Evolutionary conservation across 2,329 filamentous ascomycete genomes (phyloP).

Genomic region (Nigrospora osmanthi): DNA sequence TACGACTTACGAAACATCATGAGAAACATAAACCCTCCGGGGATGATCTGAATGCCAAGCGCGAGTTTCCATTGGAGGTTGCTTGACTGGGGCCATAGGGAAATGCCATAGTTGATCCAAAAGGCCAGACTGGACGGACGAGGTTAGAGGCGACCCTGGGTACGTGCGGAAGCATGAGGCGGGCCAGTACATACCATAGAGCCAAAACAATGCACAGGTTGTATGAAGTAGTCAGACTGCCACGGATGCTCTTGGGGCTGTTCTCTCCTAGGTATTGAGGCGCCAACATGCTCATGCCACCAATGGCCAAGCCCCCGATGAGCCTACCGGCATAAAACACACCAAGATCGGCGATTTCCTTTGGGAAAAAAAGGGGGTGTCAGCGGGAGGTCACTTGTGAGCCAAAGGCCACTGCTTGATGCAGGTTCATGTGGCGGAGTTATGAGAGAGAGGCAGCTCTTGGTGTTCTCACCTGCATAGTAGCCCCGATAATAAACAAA

Average conservation of each 20-base stretch:
- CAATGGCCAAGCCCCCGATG: constrained; percentile 25
- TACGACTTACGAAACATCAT: constrained; percentile 21
- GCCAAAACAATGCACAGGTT: constrained; percentile 29
- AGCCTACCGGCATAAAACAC: constrained; percentile 27
- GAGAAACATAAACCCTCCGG: constrained; percentile 24
- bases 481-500: constrained; percentile 23
- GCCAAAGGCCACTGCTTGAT: too few species aligned
- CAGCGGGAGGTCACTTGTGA: too few species aligned
- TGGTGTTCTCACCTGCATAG: constrained; percentile 16
- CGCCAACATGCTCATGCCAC: constrained; percentile 26
- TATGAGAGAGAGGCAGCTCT: too few species aligned
- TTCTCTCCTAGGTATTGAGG: constrained; percentile 33
- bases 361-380: neutral
- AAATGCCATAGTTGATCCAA: constrained; percentile 17
- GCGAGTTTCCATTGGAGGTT: constrained; percentile 26
- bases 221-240: constrained; percentile 29
- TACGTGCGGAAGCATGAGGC: too few species aligned
- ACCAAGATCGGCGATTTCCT: constrained; percentile 23
- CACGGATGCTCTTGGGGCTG: constrained; percentile 29
- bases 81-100: constrained; percentile 8
- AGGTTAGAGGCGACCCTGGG: constrained; percentile 6
- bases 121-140: constrained; percentile 4
- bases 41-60: constrained; percentile 28
- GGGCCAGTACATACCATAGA: constrained; percentile 7
- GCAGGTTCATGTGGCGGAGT: too few species aligned